Conservation (phyloP, 225 moss, liverwort and hornwort genomes). For the Ulota crispa region DNA sequence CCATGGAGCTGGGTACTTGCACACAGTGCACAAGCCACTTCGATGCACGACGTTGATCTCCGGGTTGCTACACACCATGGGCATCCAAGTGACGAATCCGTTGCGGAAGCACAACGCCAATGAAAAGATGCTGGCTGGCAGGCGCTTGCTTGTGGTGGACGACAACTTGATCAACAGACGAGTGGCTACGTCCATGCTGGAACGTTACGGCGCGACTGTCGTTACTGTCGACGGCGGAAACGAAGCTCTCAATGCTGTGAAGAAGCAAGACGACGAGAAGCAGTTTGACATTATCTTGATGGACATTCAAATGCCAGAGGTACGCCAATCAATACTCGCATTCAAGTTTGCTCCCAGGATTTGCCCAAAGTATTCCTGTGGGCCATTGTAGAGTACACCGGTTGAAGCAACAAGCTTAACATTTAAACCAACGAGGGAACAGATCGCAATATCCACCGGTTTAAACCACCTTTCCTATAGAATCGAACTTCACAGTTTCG, state of each 20-base stretch:
- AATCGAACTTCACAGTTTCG: too few species aligned
- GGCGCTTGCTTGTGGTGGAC: slow-evolving; percentile 83
- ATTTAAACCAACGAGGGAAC: neutral
- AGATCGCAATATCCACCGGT: too few species aligned
- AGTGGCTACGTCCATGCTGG: slow-evolving; percentile 82
- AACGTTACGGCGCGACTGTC: slow-evolving; percentile 71
- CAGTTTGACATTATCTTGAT: slow-evolving; percentile 80
- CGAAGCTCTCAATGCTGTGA: slow-evolving; percentile 66
- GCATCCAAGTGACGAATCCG: slow-evolving; percentile 55
- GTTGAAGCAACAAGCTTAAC: neutral
- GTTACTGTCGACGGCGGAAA: slow-evolving; percentile 66
- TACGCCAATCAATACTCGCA: slow-evolving; percentile 1
- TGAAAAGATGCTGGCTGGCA: slow-evolving; percentile 52
- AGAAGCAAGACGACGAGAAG: slow-evolving; percentile 47
- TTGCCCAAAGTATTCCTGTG: neutral
- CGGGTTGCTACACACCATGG: slow-evolving; percentile 63
- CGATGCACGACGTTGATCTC: slow-evolving; percentile 72
- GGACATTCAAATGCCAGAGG: slow-evolving; percentile 99
- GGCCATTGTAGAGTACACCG: neutral
- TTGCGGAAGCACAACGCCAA: slow-evolving; percentile 41
- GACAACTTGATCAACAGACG: slow-evolving; percentile 87
- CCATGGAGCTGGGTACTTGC: slow-evolving; percentile 58
- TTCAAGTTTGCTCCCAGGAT: neutral
- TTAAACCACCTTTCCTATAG: too few species aligned
- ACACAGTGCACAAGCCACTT: slow-evolving; percentile 77